Percentiles rank a stretch among this genome's conserved stretches.
Evolutionary conservation across 1,284 basidiomycete genomes (phyloP).

Genomic region (Ganoderma lucidum): DNA sequence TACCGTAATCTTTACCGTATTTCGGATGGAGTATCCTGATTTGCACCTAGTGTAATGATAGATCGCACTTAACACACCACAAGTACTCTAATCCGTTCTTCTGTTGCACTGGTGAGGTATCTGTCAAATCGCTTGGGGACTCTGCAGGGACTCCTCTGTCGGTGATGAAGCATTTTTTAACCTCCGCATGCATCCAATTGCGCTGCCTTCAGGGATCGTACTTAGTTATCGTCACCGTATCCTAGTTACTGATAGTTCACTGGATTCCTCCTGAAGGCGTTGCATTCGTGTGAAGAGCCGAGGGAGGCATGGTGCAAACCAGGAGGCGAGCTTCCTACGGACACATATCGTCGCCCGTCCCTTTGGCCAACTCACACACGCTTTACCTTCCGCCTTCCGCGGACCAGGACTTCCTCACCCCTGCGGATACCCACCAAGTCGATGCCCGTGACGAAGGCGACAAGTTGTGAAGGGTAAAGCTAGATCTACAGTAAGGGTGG

Average conservation of each 20-base stretch:
- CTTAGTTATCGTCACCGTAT: background rate
- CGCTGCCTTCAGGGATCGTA: background rate
- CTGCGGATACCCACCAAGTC: background rate
- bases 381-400: conserved; percentile 1
- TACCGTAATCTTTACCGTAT: too few relatives aligned
- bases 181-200: background rate
- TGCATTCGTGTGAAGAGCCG: background rate
- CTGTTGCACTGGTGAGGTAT: too few relatives aligned
- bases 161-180: background rate
- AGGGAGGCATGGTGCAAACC: background rate
- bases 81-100: too few relatives aligned
- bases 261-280: background rate
- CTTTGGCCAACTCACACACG: background rate
- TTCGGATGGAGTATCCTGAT: too few relatives aligned
- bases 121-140: too few relatives aligned
- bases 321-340: background rate
- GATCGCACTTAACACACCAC: too few relatives aligned
- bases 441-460: background rate
- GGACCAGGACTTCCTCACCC: background rate
- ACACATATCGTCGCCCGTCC: background rate
- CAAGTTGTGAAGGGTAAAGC: background rate
- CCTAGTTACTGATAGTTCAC: background rate
- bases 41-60: too few relatives aligned
- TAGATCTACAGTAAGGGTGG: too few relatives aligned
- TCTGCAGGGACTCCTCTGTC: too few relatives aligned